phyloP scores from a whole-genome alignment of 352 stramenopile genomes.

The Globisporangium paroecandrum region DNA sequence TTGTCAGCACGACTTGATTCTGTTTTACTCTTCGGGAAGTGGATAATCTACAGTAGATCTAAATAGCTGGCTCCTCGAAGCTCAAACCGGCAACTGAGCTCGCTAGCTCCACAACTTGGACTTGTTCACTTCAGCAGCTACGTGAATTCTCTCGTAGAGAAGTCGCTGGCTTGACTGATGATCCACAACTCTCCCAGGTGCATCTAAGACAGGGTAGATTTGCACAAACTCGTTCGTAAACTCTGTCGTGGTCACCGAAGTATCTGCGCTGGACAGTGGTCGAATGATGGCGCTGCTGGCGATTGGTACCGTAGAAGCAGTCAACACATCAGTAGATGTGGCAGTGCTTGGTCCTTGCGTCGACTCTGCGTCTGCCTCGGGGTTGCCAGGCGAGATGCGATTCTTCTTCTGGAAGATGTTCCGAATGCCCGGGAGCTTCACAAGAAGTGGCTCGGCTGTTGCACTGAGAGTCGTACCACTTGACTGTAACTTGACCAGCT shows the following conservation, averaged over 20 bases:
- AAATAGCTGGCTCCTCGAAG: too few species aligned
- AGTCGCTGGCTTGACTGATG: background rate
- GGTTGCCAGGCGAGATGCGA: background rate
- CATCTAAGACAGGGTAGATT: slow-evolving; percentile 4
- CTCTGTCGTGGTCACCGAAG: background rate
- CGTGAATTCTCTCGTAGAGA: slow-evolving; percentile 21
- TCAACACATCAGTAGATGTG: too few species aligned
- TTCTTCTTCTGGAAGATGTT: slow-evolving; percentile 13
- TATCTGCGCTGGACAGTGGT: background rate
- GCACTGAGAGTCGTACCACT: background rate
- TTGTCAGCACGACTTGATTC: too few species aligned
- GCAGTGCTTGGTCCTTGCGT: background rate
- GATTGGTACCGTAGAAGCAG: too few species aligned
- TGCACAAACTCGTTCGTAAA: slow-evolving; percentile 14
- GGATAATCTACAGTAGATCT: too few species aligned
- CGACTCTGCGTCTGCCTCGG: background rate
- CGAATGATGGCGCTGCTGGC: too few species aligned
- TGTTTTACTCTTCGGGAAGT: too few species aligned
- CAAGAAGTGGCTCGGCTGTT: background rate
- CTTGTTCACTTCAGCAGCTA: slow-evolving; percentile 34
- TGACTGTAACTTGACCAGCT: background rate
- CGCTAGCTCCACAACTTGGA: slow-evolving; percentile 37
- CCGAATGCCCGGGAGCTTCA: slow-evolving; percentile 14
- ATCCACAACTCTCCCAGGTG: background rate
- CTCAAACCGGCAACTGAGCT: too few species aligned